Percentiles rank a stretch among this genome's conserved stretches.
These are phyloP conservation scores for Ramaria rubella DNA, from an alignment of 768 basidiomycete genomes.

Conservation along the genomic window DNA sequence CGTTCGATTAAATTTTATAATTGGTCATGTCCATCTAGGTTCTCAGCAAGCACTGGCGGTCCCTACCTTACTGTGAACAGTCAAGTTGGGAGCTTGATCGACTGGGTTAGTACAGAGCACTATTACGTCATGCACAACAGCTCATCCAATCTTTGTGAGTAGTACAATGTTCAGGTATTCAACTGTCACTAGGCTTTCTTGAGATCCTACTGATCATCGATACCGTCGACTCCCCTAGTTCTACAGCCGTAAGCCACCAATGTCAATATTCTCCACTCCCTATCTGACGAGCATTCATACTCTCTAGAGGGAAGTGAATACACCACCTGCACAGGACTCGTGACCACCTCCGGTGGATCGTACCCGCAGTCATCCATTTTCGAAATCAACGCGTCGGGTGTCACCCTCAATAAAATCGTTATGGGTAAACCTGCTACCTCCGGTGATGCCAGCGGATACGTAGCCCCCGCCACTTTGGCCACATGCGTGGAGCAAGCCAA, in stretches of 20 bases:
- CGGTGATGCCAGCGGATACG: conserved; percentile 21
- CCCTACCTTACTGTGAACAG: conserved; percentile 28
- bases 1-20: no score
- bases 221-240: conserved; percentile 9
- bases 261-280: background rate
- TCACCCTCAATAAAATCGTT: conserved; percentile 30
- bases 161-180: conserved; percentile 8
- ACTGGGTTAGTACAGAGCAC: conserved; percentile 21
- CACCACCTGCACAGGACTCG: conserved; percentile 16
- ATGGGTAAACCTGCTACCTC: conserved; percentile 30
- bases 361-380: conserved; percentile 29
- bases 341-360: conserved; percentile 20
- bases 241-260: conserved; percentile 13
- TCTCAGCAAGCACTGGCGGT: conserved; percentile 13
- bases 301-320: conserved; percentile 11
- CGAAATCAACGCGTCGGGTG: conserved; percentile 26
- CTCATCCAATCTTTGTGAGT: background rate
- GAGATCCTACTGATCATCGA: background rate
- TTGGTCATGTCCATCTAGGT: background rate
- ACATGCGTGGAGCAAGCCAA: conserved; percentile 26
- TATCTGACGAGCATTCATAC: background rate
- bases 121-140: background rate
- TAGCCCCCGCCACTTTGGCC: conserved; percentile 18
- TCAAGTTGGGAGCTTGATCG: conserved; percentile 26
- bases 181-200: background rate